Evolutionary conservation across 2,329 filamentous ascomycete species (phyloP), one percentile per base, ranked within the genome.

Genomic region (Stromatinia cepivora): DNA sequence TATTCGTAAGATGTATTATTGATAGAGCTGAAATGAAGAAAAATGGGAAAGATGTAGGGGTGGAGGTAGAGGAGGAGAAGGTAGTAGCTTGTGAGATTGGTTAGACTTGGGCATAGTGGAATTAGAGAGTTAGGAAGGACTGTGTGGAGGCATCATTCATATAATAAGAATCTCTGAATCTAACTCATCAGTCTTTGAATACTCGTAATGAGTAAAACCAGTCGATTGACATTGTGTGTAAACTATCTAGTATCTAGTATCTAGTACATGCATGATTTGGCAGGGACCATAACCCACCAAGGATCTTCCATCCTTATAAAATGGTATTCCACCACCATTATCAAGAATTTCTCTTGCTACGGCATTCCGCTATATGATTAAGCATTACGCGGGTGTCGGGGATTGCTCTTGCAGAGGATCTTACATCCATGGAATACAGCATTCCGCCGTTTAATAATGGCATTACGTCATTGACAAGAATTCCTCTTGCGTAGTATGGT

Each of bases 1-100:
- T 84, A 8, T 85, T 85, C 75, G 84, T 83, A 8, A 76, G 78
- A 56, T 74, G 77, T 17, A 74, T 80, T 15, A 11, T 80, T 10
- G 73, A 79, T 69, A 70, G 66, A 10, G 70, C 61, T 28, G 72
- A 69, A 36, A 71, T 80, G 66, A 72, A 75, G 61, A 70, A 68
- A 10, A 71, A 79, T 13, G 78, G 78, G 1, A 63, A 39, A 17
- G 28, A 25, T 22, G 0, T 67, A 7, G 56, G 56, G 3, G 17
- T 63, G 20, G 65, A 63, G 46, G 75, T 74, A 34, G 74, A 72
- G 36, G 10, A 4, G 36, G 11, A 13, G 36, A 39, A 50, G 53
- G 54, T 4, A 39, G 39, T 42, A 15, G 39, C 11, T 42, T 42
- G 39, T 42, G 39, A 42, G 13, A 1, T 42, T 42, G 3, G 13